Evolutionary conservation across 495 filamentous ascomycete species (phyloP).

Genomic region (Zalerion maritima): DNA sequence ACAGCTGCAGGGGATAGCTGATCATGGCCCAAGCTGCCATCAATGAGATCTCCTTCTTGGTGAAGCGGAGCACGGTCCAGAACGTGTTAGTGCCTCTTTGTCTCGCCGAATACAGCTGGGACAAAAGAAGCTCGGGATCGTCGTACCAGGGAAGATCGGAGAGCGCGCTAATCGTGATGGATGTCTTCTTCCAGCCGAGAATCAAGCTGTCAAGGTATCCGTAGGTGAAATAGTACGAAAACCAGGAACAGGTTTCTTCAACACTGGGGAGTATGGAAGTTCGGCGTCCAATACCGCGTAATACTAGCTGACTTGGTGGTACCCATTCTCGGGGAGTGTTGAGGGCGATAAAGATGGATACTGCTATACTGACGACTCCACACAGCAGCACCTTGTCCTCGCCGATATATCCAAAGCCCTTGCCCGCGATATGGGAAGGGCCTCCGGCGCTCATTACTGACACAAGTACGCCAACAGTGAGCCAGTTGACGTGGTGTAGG

Average conservation of each 20-base stretch:
- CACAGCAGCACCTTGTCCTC: slow-evolving; percentile 7
- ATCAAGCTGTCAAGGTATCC: slow-evolving; percentile 35
- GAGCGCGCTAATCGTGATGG: slow-evolving; percentile 30
- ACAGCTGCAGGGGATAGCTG: slow-evolving; percentile 21
- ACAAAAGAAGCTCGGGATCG: slow-evolving; percentile 27
- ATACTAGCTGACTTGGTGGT: slow-evolving; percentile 17
- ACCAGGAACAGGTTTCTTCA: slow-evolving; percentile 36
- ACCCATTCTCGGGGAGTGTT: slow-evolving; percentile 23
- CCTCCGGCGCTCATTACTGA: slow-evolving; percentile 11
- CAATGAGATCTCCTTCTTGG: slow-evolving; percentile 19
- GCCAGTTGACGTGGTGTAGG: slow-evolving; percentile 24
- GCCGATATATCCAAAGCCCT: slow-evolving; percentile 6
- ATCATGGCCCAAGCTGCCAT: slow-evolving; percentile 24
- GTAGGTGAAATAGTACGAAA: slow-evolving; percentile 32
- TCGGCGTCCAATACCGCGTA: slow-evolving; percentile 14
- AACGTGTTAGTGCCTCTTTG: slow-evolving; percentile 24
- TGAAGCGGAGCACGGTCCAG: slow-evolving; percentile 23
- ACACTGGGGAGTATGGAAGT: slow-evolving; percentile 21
- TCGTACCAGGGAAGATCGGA: slow-evolving; percentile 36
- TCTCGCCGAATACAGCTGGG: slow-evolving; percentile 22
- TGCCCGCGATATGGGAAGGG: slow-evolving; percentile 19
- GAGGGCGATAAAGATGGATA: slow-evolving; percentile 17
- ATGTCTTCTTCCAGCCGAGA: slow-evolving; percentile 25
- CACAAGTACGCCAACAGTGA: slow-evolving; percentile 14
- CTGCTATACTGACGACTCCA: slow-evolving; percentile 14